Evolutionary conservation across 1,284 basidiomycete genomes (phyloP).

Genomic region (Mrakiaceae sp.): DNA sequence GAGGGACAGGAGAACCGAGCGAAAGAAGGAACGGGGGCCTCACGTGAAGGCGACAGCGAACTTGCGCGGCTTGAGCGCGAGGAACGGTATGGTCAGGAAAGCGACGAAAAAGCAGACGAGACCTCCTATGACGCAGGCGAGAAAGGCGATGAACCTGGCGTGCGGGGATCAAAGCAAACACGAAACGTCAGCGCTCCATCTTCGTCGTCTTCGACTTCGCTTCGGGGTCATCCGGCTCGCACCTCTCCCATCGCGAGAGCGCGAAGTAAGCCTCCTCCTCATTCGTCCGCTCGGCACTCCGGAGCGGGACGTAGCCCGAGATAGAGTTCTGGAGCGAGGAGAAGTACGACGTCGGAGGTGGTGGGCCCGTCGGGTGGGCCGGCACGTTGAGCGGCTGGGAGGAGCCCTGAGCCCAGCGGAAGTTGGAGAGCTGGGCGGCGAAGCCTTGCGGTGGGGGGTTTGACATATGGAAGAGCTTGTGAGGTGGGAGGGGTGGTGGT

Average conservation of each 20-base stretch:
- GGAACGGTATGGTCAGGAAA: conserved; percentile 77
- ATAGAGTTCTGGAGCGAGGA: conserved; percentile 41
- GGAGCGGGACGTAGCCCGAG: conserved; percentile 71
- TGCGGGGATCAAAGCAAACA: background rate
- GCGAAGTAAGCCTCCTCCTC: conserved; percentile 97
- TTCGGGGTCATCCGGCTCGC: conserved; percentile 23
- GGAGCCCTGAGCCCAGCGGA: conserved; percentile 65
- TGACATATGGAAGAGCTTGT: background rate
- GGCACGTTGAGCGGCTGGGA: conserved; percentile 53
- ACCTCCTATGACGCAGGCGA: conserved; percentile 78
- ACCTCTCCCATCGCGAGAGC: conserved; percentile 80
- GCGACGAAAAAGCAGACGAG: conserved; percentile 90
- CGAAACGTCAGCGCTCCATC: background rate
- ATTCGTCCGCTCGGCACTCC: conserved; percentile 69
- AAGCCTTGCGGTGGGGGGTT: conserved; percentile 22
- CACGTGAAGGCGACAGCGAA: conserved; percentile 81
- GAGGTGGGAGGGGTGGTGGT: background rate
- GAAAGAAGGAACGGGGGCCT: conserved; percentile 28
- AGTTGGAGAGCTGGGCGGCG: conserved; percentile 42
- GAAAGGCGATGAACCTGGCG: conserved; percentile 76
- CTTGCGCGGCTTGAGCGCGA: conserved; percentile 72
- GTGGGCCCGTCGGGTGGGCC: conserved; percentile 29
- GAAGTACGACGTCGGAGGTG: conserved; percentile 37
- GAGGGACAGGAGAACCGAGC: background rate
- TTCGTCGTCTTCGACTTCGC: background rate